Evolutionary conservation across 2,329 filamentous ascomycete genomes (phyloP).

Genomic region (Epichloe gansuensis): DNA sequence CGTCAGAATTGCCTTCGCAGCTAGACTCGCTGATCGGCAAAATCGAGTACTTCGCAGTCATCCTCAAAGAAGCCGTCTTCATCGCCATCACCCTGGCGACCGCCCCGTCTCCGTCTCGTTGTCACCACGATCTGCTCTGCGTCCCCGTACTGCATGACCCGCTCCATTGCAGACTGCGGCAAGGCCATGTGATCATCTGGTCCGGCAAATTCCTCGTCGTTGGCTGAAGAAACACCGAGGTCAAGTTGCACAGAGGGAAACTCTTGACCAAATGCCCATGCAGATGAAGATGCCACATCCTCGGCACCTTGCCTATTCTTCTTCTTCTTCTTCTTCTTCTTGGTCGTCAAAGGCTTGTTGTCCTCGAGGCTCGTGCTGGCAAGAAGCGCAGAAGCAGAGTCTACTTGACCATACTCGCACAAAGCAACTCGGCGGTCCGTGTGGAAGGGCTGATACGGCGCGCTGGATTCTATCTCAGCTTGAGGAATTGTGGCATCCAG

Average conservation of each 20-base stretch:
- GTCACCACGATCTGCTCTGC: slow-evolving; percentile 73
- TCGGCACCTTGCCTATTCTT: slow-evolving; percentile 6
- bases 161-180: slow-evolving; percentile 51
- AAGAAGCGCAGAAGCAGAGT: slow-evolving; percentile 27
- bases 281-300: slow-evolving; percentile 10
- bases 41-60: slow-evolving; percentile 83
- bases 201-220: slow-evolving; percentile 39
- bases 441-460: slow-evolving; percentile 92
- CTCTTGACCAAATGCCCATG: slow-evolving; percentile 49
- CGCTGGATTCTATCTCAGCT: slow-evolving; percentile 89
- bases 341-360: slow-evolving; percentile 21
- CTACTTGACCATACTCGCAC: slow-evolving; percentile 42
- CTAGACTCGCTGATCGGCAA: slow-evolving; percentile 59
- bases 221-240: slow-evolving; percentile 30
- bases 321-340: slow-evolving; percentile 27
- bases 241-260: slow-evolving; percentile 40
- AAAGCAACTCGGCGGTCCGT: slow-evolving; percentile 76
- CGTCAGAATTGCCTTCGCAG: background rate
- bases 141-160: slow-evolving; percentile 45
- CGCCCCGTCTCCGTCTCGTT: slow-evolving; percentile 53
- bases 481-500: slow-evolving; percentile 55
- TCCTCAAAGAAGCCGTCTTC: slow-evolving; percentile 83
- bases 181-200: slow-evolving; percentile 46
- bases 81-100: slow-evolving; percentile 35
- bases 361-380: slow-evolving; percentile 30